A percentile compares a stretch with the other conserved stretches of the same genome.
These are phyloP conservation scores for Echites panduratus DNA, from an alignment of 257 asterid species.

Conservation along the genomic window DNA sequence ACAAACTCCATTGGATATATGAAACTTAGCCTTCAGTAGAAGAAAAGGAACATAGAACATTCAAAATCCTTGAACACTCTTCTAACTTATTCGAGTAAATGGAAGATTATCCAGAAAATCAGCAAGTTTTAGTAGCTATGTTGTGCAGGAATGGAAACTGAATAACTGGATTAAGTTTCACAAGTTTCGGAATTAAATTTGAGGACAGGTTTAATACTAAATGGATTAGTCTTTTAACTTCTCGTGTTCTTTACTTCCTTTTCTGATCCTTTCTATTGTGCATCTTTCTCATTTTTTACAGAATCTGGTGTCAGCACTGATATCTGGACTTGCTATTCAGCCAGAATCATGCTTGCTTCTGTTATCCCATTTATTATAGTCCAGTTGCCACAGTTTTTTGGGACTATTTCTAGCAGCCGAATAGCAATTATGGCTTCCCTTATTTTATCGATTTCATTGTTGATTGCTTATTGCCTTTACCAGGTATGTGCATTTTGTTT, in stretches of 20 bases:
- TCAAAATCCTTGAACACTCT: background rate
- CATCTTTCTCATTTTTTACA: conserved; percentile 8
- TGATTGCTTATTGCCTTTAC: conserved; percentile 38
- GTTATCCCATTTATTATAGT: conserved; percentile 43
- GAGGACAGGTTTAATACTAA: background rate
- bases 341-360: conserved; percentile 53
- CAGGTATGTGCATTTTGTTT: conserved; percentile 26
- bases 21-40: no score
- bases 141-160: background rate
- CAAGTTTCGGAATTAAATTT: background rate
- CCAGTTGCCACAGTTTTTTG: conserved; percentile 22
- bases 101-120: background rate
- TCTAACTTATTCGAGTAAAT: background rate
- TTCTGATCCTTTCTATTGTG: background rate
- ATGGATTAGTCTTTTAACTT: background rate
- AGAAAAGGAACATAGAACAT: background rate
- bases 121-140: background rate
- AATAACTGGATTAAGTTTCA: background rate
- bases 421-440: conserved; percentile 37
- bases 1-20: background rate
- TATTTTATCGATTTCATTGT: conserved; percentile 27
- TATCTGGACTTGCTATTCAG: conserved; percentile 40
- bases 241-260: background rate
- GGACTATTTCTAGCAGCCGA: conserved; percentile 16
- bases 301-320: conserved; percentile 42